Percentiles rank a stretch among this genome's conserved stretches.
These are phyloP conservation scores for Sesbania bispinosa DNA, from an alignment of 306 rosid genomes.

Conservation along the genomic window DNA sequence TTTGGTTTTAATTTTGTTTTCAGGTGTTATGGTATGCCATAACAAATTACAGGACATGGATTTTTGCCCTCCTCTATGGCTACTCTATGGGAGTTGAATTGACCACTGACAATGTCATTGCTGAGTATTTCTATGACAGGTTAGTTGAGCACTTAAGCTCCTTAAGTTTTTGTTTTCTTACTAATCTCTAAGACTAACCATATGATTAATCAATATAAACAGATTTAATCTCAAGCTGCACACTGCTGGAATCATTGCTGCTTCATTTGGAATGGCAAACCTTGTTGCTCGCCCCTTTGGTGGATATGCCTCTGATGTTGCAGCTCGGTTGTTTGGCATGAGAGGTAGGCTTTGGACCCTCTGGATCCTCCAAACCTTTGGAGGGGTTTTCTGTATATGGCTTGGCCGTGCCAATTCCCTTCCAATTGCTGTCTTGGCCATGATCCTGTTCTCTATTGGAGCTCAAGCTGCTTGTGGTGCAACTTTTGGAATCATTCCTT, in stretches of 20 bases:
- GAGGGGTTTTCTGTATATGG: slow-evolving; percentile 86
- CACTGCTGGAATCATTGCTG: slow-evolving; percentile 86
- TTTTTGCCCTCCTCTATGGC: slow-evolving; percentile 81
- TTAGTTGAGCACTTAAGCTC: slow-evolving; percentile 9
- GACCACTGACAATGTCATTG: slow-evolving; percentile 78
- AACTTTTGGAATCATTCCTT: slow-evolving; percentile 78
- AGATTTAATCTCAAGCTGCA: slow-evolving; percentile 63
- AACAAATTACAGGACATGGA: slow-evolving; percentile 89
- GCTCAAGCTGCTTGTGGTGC: slow-evolving; percentile 98
- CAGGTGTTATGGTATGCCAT: slow-evolving; percentile 82
- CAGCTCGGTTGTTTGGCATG: slow-evolving; percentile 75
- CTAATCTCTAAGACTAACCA: not conserved
- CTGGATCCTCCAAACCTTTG: slow-evolving; percentile 74
- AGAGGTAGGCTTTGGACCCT: slow-evolving; percentile 80
- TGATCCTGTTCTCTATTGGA: slow-evolving; percentile 87
- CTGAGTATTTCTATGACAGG: slow-evolving; percentile 91
- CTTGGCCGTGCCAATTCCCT: slow-evolving; percentile 71
- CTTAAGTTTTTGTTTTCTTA: not conserved
- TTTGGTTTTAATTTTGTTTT: not conserved
- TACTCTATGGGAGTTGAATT: slow-evolving; percentile 94
- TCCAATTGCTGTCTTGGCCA: slow-evolving; percentile 53
- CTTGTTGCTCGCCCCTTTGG: slow-evolving; percentile 79
- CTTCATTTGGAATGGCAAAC: slow-evolving; percentile 93
- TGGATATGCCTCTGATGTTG: slow-evolving; percentile 57
- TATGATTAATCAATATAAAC: not conserved